These are phyloP conservation scores for Claviceps humidiphila DNA, from an alignment of 2,329 filamentous ascomycete genomes.

Conservation along the genomic window DNA sequence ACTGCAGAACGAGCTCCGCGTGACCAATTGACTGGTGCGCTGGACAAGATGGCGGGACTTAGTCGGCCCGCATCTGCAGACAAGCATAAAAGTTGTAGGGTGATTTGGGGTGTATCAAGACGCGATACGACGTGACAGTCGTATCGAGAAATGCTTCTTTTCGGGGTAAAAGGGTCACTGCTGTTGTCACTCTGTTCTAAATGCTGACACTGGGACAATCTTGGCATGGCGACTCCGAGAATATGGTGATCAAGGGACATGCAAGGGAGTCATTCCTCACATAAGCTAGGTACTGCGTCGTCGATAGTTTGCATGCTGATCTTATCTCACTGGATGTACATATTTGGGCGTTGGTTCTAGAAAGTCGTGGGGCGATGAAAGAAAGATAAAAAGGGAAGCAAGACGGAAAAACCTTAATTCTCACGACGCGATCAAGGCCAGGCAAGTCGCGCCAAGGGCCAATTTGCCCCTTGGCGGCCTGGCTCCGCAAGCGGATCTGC, in stretches of 20 bases:
- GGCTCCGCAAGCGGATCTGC: background rate
- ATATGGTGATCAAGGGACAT: background rate
- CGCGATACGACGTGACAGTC: constrained; percentile 2
- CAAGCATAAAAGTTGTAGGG: background rate
- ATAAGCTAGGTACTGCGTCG: background rate
- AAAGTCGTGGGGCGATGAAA: background rate
- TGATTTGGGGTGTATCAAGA: background rate
- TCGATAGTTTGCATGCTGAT: background rate
- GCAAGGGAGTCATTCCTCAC: background rate
- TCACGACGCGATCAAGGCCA: background rate
- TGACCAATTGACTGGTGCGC: background rate
- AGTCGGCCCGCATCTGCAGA: background rate
- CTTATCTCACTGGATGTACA: background rate
- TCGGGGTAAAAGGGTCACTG: constrained; percentile 5
- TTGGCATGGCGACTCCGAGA: background rate
- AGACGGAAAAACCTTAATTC: background rate
- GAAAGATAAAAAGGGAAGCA: background rate
- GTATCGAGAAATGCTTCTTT: background rate
- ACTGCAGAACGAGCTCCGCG: background rate
- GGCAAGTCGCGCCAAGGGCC: background rate
- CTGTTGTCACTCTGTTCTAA: background rate
- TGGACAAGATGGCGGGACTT: background rate
- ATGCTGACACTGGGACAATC: background rate
- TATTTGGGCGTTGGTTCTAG: background rate
- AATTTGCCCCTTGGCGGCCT: background rate